phyloP scores from a whole-genome alignment of 169 alveolate species.

The Eimeria maxima region DNA sequence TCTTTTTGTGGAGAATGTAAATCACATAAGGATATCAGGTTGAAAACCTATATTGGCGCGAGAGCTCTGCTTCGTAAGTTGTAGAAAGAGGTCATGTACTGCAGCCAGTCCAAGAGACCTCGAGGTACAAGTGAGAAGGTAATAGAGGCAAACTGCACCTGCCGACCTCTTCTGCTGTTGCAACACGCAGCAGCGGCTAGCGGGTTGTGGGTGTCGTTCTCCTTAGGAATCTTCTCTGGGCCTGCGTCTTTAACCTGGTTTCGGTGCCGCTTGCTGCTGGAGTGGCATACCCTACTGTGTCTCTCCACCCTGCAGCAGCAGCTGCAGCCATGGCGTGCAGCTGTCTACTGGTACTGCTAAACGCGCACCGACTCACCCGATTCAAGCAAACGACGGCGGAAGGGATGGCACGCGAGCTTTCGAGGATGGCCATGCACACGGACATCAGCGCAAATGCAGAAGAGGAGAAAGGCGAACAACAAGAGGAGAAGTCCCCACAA shows the following conservation, averaged over 20 bases:
- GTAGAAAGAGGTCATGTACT: background rate
- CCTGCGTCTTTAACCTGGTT: conserved; percentile 81
- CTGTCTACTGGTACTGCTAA: conserved; percentile 63
- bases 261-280: conserved; percentile 86
- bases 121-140: background rate
- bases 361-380: conserved; percentile 51
- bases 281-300: conserved; percentile 81
- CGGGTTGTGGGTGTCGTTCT: background rate
- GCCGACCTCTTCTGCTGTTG: background rate
- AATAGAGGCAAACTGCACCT: background rate
- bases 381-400: conserved; percentile 25
- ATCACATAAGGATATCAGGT: too few relatives aligned
- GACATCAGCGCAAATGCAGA: background rate
- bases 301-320: conserved; percentile 78
- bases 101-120: background rate
- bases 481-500: background rate
- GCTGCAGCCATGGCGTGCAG: conserved; percentile 77
- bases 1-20: too few relatives aligned
- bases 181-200: background rate
- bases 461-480: background rate
- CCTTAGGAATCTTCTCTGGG: conserved; percentile 83
- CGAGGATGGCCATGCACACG: background rate
- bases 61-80: background rate
- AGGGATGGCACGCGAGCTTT: conserved; percentile 21
- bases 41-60: too few relatives aligned